phyloP scores from a whole-genome alignment of 1,284 basidiomycete species.

The Cryptococcus sp. region DNA sequence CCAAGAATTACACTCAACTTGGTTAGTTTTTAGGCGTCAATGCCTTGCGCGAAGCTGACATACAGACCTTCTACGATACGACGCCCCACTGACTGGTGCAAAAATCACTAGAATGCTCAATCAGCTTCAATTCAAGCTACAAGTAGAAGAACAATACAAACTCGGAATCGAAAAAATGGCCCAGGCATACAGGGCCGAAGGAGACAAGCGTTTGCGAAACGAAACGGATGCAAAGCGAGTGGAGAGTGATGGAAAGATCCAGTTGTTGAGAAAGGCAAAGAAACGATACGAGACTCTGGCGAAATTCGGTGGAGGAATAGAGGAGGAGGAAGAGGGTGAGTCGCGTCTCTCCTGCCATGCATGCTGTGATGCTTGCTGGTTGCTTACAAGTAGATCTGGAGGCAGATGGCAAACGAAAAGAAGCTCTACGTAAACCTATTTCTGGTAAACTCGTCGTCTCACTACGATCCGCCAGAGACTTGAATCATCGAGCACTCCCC shows the following conservation, averaged over 20 bases:
- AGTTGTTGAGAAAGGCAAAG: slow-evolving; percentile 83
- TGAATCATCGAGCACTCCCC: slow-evolving; percentile 83
- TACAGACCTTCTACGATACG: slow-evolving; percentile 88
- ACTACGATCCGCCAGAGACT: slow-evolving; percentile 82
- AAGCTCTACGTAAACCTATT: slow-evolving; percentile 84
- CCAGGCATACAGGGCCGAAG: slow-evolving; percentile 86
- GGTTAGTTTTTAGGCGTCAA: slow-evolving; percentile 19
- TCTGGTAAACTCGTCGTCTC: slow-evolving; percentile 90
- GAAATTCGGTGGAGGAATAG: slow-evolving; percentile 82
- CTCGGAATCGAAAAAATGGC: slow-evolving; percentile 99
- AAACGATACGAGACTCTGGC: slow-evolving; percentile 96
- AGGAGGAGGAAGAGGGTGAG: slow-evolving; percentile 64
- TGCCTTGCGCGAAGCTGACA: neutral
- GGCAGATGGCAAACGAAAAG: slow-evolving; percentile 82
- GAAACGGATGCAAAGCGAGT: slow-evolving; percentile 92
- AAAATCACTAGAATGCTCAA: slow-evolving; percentile 98
- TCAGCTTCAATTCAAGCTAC: slow-evolving; percentile 98
- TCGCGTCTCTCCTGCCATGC: slow-evolving; percentile 1
- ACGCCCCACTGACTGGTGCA: slow-evolving; percentile 91
- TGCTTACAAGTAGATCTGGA: slow-evolving; percentile 33
- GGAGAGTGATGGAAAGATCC: slow-evolving; percentile 95
- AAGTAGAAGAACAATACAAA: slow-evolving; percentile 98
- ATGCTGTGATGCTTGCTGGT: neutral
- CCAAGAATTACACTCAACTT: slow-evolving; percentile 45
- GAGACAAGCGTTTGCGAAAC: slow-evolving; percentile 84